Evolutionary conservation across 202 grass and related monocot genomes (phyloP).

Genomic region (Digitaria exilis): DNA sequence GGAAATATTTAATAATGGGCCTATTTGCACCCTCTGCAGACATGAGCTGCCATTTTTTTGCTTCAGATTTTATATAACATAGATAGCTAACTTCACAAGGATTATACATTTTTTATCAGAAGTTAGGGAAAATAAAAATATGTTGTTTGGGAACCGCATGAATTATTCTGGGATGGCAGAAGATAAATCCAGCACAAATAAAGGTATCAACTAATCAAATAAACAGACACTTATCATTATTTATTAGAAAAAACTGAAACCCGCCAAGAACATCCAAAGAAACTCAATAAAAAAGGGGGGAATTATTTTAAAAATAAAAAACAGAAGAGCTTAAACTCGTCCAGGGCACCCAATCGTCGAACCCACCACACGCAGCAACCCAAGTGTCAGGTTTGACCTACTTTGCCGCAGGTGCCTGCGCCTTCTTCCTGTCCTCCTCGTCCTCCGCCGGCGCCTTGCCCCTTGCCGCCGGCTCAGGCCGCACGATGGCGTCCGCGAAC

Average conservation of each 20-base stretch:
- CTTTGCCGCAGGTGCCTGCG: conserved; percentile 56
- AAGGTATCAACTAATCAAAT: neutral
- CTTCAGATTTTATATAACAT: neutral
- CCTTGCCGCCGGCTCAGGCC: conserved; percentile 28
- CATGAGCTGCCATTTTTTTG: neutral
- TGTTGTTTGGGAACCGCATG: neutral
- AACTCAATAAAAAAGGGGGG: neutral
- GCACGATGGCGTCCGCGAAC: conserved; percentile 57
- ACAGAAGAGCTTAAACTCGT: conserved; percentile 11
- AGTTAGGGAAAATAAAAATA: neutral
- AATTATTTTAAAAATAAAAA: too few species aligned
- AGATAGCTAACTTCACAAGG: neutral
- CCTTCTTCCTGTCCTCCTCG: conserved; percentile 47
- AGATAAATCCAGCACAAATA: neutral
- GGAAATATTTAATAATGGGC: neutral
- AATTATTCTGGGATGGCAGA: too few species aligned
- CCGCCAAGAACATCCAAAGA: neutral
- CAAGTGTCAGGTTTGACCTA: conserved; percentile 34
- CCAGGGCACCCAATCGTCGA: neutral
- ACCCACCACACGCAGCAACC: neutral
- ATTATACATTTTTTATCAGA: neutral
- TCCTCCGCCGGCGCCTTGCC: conserved; percentile 25
- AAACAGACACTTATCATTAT: neutral
- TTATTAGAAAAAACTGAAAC: neutral
- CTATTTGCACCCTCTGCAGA: neutral